phyloP scores from a whole-genome alignment of 202 grass and related monocot species.

The Elaeis oleifera region DNA sequence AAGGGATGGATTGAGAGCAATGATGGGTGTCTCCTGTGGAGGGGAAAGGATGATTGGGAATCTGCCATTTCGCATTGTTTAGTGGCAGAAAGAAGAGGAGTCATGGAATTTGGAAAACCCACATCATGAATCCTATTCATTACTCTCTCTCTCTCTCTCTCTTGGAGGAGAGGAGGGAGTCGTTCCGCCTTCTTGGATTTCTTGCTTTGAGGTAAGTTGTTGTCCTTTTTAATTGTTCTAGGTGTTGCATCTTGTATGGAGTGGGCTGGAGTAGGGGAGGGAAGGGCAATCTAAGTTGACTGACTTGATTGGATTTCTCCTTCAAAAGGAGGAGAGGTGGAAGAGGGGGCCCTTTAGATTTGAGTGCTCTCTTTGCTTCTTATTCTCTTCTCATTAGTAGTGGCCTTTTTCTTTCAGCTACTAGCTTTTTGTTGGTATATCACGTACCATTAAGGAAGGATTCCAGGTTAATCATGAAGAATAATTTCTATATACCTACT shows the following conservation, averaged over 20 bases:
- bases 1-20: slow-evolving; percentile 33
- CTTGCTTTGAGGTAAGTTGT: background rate
- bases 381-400: too few relatives aligned
- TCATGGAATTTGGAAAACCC: slow-evolving; percentile 52
- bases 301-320: slow-evolving; percentile 2
- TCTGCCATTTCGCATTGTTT: slow-evolving; percentile 35
- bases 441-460: too few relatives aligned
- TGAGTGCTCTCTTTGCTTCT: too few relatives aligned
- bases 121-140: slow-evolving; percentile 40
- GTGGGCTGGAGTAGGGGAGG: background rate
- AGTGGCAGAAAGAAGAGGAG: slow-evolving; percentile 23
- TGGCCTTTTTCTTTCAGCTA: too few relatives aligned
- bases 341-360: background rate
- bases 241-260: background rate
- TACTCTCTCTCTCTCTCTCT: slow-evolving; percentile 23
- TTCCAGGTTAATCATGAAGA: too few relatives aligned
- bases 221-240: background rate
- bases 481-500: too few relatives aligned
- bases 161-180: slow-evolving; percentile 1
- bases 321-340: background rate
- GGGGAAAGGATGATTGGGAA: slow-evolving; percentile 76
- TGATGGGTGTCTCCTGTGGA: slow-evolving; percentile 39
- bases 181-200: background rate
- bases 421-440: too few relatives aligned
- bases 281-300: slow-evolving; percentile 8